Conservation (phyloP, 1,139 yeast species). For the Sugiyamaella grinbergsii region DNA sequence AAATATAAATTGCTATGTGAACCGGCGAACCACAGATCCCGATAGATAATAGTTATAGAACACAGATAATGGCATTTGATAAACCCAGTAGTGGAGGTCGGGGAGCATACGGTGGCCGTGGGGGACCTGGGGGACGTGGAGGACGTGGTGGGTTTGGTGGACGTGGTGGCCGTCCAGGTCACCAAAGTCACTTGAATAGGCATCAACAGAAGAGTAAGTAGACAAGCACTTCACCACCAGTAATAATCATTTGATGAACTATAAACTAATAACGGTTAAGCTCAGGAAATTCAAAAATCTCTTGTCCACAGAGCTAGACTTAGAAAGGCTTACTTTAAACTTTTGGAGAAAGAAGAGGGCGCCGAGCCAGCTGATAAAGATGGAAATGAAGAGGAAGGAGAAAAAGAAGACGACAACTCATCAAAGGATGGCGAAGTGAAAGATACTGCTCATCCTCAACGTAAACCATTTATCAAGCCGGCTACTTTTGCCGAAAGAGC, state of each 20-base stretch:
- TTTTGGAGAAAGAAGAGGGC: conserved; percentile 62
- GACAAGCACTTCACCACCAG: neutral
- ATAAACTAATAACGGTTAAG: conserved; percentile 15
- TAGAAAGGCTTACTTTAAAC: conserved; percentile 77
- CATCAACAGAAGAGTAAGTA: conserved; percentile 27
- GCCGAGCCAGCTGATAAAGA: conserved; percentile 28
- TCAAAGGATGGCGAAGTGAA: conserved; percentile 36
- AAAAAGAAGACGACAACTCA: conserved; percentile 50
- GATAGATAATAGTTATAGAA: neutral
- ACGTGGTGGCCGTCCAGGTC: conserved; percentile 3
- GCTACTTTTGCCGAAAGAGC: conserved; percentile 39
- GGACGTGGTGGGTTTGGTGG: conserved; percentile 6
- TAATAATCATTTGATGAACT: no score
- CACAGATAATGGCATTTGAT: conserved; percentile 11
- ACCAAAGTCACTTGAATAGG: conserved; percentile 13
- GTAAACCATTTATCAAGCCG: conserved; percentile 14
- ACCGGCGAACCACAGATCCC: neutral
- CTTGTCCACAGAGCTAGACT: conserved; percentile 81
- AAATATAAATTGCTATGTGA: neutral
- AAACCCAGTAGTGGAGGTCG: conserved; percentile 3
- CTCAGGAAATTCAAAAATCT: conserved; percentile 67
- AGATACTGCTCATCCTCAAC: conserved; percentile 45
- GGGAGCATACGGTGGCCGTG: no score
- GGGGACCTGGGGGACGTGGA: conserved; percentile 8
- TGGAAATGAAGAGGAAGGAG: conserved; percentile 37